Percentiles rank a stretch among this genome's conserved stretches.
Conservation (phyloP, 371 early-diverging fungal species). For the Mucor ambiguus region DNA sequence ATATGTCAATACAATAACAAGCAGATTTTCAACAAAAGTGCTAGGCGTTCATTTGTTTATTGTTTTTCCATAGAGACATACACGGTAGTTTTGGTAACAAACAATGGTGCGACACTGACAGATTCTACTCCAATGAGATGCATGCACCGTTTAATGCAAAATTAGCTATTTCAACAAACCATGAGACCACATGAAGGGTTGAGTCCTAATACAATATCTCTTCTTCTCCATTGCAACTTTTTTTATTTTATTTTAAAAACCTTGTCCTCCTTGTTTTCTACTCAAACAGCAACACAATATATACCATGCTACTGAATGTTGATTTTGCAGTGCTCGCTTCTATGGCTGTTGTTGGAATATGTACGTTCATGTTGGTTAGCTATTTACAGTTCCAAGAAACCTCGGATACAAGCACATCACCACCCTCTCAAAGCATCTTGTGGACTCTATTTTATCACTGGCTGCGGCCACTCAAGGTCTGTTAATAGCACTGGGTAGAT, state of each 20-base stretch:
- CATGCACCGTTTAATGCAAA: background rate
- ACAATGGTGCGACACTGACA: background rate
- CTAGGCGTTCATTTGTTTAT: background rate
- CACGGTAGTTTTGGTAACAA: background rate
- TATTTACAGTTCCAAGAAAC: background rate
- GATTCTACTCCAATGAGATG: conserved; percentile 1
- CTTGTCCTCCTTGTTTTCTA: background rate
- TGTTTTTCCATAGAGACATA: background rate
- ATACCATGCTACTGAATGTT: background rate
- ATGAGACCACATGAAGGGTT: background rate
- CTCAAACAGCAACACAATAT: background rate
- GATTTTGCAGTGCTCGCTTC: background rate
- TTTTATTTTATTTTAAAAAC: background rate
- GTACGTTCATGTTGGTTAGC: background rate
- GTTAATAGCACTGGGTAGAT: background rate
- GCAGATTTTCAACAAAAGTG: background rate
- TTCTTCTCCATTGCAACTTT: background rate
- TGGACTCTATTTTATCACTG: background rate
- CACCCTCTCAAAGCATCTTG: background rate
- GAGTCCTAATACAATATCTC: background rate
- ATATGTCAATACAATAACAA: background rate
- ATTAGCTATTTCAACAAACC: background rate
- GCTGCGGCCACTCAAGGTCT: background rate
- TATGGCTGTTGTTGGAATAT: background rate
- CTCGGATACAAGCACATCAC: background rate